Base-by-base conservation (phyloP, 768 basidiomycete genomes). In the Mycena amicta region DNA sequence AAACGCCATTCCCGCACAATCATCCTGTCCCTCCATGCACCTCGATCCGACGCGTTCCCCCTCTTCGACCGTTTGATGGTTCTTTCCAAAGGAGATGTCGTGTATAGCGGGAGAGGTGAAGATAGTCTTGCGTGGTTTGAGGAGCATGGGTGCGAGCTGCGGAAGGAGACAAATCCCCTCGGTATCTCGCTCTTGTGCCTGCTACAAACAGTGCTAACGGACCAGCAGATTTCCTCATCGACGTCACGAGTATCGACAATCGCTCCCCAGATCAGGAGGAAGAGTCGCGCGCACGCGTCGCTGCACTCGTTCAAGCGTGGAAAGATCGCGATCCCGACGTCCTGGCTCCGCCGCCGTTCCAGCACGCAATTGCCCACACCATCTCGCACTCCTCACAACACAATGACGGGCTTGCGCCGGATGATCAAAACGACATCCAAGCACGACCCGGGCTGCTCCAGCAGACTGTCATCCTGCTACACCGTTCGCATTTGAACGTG, bases 21-120 rank as follows among this genome's bases (percentile, higher is more conserved):
- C 53, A 75, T 83, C 49, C 65, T 77, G 18, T 78, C 79, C 3
- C 72, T 83, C 18, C 81, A 83, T 60, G 79, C 80, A 31, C 81
- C 80, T 1, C 72, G 77, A 26, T 79, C 73, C 16, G 77, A 79
- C 56, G 79, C 80, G 0, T 81, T 77, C 60, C 47, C 67, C 1
- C 71, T 83, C n/a, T 82, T 83, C 66, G 77, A 79, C 56, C 64
- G 73, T 2, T 71, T 82, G 16, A 67, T 76, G 25, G 69, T 83
- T 13, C 68, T 83, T 30, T 71, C 77, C 6, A 74, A 74, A 52
- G 80, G 81, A 1, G 64, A 71, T 28, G 70, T 77, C 16, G 73
- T 78, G 25, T 83, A 77, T 66, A 71, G 71, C 30, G 80, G 80
- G 0, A 62, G 62, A 40, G 68, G 68, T 40, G 23, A 55, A 20